Evolutionary conservation across 192 early-diverging fungal species (phyloP).

Genomic region (Rhizophagus clarus): DNA sequence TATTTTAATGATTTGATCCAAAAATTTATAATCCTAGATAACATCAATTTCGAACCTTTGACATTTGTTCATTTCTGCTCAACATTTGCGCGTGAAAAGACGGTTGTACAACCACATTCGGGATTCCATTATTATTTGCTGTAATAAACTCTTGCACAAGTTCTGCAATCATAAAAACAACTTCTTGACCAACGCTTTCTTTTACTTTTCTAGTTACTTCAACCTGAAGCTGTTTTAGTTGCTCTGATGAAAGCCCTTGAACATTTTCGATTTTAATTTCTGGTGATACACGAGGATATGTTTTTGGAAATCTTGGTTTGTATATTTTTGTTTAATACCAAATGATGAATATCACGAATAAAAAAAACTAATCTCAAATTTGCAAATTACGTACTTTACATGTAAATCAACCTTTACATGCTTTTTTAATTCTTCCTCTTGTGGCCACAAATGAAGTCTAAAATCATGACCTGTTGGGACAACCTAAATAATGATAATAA

Average conservation of each 20-base stretch:
- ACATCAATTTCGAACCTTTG: constrained; percentile 36
- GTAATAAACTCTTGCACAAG: constrained; percentile 62
- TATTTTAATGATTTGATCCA: not conserved
- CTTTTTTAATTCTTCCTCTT: constrained; percentile 48
- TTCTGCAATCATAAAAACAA: constrained; percentile 67
- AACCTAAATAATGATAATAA: constrained; percentile 35
- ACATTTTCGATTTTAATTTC: constrained; percentile 55
- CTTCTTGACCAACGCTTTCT: constrained; percentile 57
- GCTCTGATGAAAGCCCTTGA: constrained; percentile 53
- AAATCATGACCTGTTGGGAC: constrained; percentile 51
- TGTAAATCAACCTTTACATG: constrained; percentile 53
- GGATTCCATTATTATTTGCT: constrained; percentile 51
- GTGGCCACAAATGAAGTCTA: constrained; percentile 50
- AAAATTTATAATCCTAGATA: not conserved
- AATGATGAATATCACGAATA: constrained; percentile 14
- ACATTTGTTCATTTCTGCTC: constrained; percentile 49
- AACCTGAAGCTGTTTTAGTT: constrained; percentile 47
- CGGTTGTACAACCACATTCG: constrained; percentile 52
- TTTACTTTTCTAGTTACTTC: constrained; percentile 43
- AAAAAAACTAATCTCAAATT: not conserved
- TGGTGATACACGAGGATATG: constrained; percentile 67
- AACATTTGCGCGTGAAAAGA: constrained; percentile 61
- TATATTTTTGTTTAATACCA: constrained; percentile 43
- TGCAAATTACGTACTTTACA: constrained; percentile 45
- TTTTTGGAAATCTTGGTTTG: constrained; percentile 56